phyloP scores from a whole-genome alignment of 371 early-diverging fungal species.

The Nematocida sp. region DNA sequence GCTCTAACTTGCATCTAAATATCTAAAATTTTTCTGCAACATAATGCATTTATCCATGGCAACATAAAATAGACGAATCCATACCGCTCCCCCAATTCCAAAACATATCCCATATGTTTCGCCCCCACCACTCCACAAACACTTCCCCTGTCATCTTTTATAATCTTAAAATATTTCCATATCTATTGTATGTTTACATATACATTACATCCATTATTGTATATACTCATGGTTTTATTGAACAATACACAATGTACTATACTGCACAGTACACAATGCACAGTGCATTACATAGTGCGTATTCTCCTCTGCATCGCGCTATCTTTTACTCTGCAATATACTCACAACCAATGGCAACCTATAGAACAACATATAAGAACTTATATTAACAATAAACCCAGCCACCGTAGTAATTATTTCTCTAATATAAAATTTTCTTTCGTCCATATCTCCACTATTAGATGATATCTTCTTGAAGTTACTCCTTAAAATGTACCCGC shows the following conservation, averaged over 20 bases:
- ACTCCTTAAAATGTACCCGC: neutral
- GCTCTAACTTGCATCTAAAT: too few species aligned
- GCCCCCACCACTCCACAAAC: neutral
- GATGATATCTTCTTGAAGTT: neutral
- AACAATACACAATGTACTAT: too few species aligned
- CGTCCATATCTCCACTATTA: neutral
- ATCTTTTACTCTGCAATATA: neutral
- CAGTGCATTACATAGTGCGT: too few species aligned
- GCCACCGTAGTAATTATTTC: neutral
- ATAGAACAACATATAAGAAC: neutral
- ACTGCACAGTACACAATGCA: too few species aligned
- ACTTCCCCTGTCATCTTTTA: neutral
- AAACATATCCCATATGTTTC: neutral
- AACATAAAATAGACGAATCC: neutral
- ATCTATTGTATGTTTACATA: too few species aligned
- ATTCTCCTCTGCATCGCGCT: too few species aligned
- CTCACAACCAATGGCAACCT: neutral
- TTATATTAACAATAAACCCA: neutral
- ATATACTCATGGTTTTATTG: too few species aligned
- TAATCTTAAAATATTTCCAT: too few species aligned
- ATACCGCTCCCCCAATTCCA: neutral
- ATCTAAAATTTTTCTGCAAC: too few species aligned
- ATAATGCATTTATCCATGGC: too few species aligned
- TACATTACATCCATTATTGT: too few species aligned
- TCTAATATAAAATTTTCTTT: constrained; percentile 2